Evolutionary conservation across 2,329 filamentous ascomycete genomes (phyloP).

Genomic region (Exutisphaerella laricina): DNA sequence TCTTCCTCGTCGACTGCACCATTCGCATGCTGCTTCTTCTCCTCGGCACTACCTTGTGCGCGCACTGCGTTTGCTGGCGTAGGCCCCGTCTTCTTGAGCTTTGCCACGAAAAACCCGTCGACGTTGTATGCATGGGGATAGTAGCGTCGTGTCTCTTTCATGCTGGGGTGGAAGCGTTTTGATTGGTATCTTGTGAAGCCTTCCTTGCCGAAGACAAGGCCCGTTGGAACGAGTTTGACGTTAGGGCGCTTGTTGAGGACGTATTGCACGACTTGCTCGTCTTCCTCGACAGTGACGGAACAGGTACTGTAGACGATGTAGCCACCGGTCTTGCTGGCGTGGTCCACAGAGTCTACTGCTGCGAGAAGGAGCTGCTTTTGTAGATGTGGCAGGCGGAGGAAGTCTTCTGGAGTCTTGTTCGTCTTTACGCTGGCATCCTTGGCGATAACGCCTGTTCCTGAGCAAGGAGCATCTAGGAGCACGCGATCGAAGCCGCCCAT

Average conservation of each 20-base stretch:
- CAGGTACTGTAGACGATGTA: constrained; percentile 97
- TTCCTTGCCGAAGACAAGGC: constrained; percentile 82
- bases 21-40: constrained; percentile 28
- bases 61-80: constrained; percentile 57
- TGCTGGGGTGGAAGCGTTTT: constrained; percentile 81
- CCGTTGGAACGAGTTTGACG: constrained; percentile 86
- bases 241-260: constrained; percentile 87
- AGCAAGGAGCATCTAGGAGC: constrained; percentile 89
- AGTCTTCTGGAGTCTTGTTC: constrained; percentile 94
- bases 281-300: constrained; percentile 88
- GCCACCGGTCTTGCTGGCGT: constrained; percentile 84
- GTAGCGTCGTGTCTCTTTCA: constrained; percentile 78
- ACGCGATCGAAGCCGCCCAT: constrained; percentile 96
- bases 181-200: constrained; percentile 87
- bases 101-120: constrained; percentile 96
- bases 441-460: constrained; percentile 92
- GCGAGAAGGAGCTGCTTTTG: constrained; percentile 92
- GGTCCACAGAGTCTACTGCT: constrained; percentile 92
- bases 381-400: constrained; percentile 84
- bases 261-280: constrained; percentile 91
- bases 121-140: constrained; percentile 93
- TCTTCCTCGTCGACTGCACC: constrained; percentile 33
- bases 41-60: constrained; percentile 33
- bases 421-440: constrained; percentile 98
- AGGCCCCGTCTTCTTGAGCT: constrained; percentile 87